Base-by-base conservation (phyloP, 768 basidiomycete genomes). In the Naganishia antarctica region DNA sequence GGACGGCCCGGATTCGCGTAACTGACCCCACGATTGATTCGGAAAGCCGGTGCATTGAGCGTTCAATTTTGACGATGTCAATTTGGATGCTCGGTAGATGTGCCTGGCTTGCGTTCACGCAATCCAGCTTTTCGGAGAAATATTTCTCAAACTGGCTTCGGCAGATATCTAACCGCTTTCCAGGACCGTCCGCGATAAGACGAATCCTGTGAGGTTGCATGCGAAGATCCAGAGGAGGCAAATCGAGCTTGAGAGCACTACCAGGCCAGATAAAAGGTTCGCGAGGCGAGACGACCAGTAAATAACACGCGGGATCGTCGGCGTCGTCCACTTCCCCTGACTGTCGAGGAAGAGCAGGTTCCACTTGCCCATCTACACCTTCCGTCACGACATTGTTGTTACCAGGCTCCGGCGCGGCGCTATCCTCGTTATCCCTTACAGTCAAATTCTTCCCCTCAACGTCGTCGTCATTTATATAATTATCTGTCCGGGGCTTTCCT, bases 21-120 rank as follows among this genome's bases (percentile, higher is more conserved):
- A 94, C 89, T 0, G 96, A 94, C 68, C 89, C 86, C 40, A 96
- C 87, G 70, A 97, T 92, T 7, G 88, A 88, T 76, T 97, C 91
- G 5, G 92, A 91, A 26, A 99, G 81, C 31, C 90, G 84, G 71
- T 88, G 91, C 21, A 90, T 89, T 4, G 91, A 88, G 26, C 90
- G 85, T n/a, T 84, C 84, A 65, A 97, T 97, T 78, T 90, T 92
- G 66, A 87, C 84, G 60, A 98, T 79, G 78, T 97, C 91, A 49
- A 86, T 84, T 72, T 94, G 93, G 67, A 99, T 89, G 29, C 80
- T 79, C 0, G 96, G 91, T 40, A 94, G 83, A 72, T 98, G 96
- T 0, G 96, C 91, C 73, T 92, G 90, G 58, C 86, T 84, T 71
- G 93, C 90, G 40, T 84, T 81, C 4, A 90, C 71, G 72, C 77